Base-by-base conservation (phyloP, 2,329 filamentous ascomycete species). In the Pseudocercospora eumusae region DNA sequence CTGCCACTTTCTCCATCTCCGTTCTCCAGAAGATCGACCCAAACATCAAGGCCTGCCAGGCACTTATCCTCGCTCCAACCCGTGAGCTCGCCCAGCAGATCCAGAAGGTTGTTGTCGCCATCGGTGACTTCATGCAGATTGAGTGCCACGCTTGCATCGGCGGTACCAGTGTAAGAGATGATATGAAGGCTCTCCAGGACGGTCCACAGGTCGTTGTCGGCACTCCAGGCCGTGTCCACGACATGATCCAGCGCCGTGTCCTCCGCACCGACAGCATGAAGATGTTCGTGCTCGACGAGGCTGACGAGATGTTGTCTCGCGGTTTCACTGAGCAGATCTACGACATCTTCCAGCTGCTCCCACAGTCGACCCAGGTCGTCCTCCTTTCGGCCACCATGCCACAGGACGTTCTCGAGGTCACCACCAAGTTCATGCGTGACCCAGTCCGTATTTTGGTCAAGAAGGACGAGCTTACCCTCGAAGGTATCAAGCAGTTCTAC, bases 291-390 rank as follows among this genome's bases (percentile, higher is more conserved):
- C 91, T 99, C 73, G 95, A 99, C 78, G 95, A 99, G 85, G 95
- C 95, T 75, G 95, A 99, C 79, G 95, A 99, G 83, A 97, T 99
- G 91, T 88, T 99, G 83, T 96, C 92, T 78, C 93, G 93, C 76
- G 95, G 95, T 86, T 99, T 99, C 88, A 96, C 93, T 75, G 95
- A 99, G 85, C 95, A 99, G 85, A 99, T 99, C 84, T 99, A 99
- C 86, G 95, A 99, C 81, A 96, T 99, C 83, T 99, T 97, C 89
- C 93, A 96, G 83, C 91, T 97, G 65, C 90, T 99, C 59, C 95
- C 95, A 62, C 95, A 96, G 83, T 93, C 92, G 67, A 99, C 93
- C 77, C 95, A 99, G 86, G 95, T 99, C 70, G 93, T 98, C 71
- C 91, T 99, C 62, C 88, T 99, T 60, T 98, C 95, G 64, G 95